Base-by-base conservation (phyloP, 495 filamentous ascomycete species). In the Hapsidospora chrysogenum region DNA sequence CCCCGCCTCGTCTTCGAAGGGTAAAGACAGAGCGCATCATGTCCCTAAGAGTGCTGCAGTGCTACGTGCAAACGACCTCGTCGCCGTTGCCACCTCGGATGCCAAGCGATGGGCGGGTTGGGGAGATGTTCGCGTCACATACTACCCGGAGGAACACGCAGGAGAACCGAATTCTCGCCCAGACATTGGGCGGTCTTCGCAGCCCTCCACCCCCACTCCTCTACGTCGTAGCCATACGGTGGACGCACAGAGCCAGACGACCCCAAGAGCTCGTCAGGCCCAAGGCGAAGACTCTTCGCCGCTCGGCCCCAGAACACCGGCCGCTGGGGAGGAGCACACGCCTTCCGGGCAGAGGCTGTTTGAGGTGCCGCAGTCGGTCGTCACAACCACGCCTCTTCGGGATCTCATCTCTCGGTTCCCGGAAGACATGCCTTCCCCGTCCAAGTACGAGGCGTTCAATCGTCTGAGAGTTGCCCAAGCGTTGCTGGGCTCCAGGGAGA, bases 381-480 rank as follows among this genome's bases (percentile, higher is more conserved):
- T 95, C 26, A 58, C 66, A 26, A 62, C 70, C 7, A 59, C 63
- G 0, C 66, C 72, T 4, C 52, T 76, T 19, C 77, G 86, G 43
- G 69, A 79, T 19, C 60, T 94, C 21, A 51, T 95, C 23, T 64
- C 65, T 3, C 60, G 61, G 3, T 67, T 74, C 22, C 51, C 84
- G 3, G 48, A 66, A 6, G 72, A 80, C 22, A 49, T 94, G 32
- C 82, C 87, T 3, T 60, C 72, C 23, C 70, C 79, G 28, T 62
- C 69, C 1, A 74, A 79, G 41, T 96, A 92, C 51, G 86, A 94
- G 38, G 65, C 92, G 16, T 70, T 96, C n/a, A 74, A 83, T 41
- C 77, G 78, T 15, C 52, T 93, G 16, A 78, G 92, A 23, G 70
- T 79, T 21, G 82, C 82, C n/a, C 72, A 79, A 42, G 83, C 80